Percentiles rank a stretch among this genome's conserved stretches.
Evolutionary conservation across 371 early-diverging fungal species (phyloP).

Genomic region (Encephalitozoon hellem): DNA sequence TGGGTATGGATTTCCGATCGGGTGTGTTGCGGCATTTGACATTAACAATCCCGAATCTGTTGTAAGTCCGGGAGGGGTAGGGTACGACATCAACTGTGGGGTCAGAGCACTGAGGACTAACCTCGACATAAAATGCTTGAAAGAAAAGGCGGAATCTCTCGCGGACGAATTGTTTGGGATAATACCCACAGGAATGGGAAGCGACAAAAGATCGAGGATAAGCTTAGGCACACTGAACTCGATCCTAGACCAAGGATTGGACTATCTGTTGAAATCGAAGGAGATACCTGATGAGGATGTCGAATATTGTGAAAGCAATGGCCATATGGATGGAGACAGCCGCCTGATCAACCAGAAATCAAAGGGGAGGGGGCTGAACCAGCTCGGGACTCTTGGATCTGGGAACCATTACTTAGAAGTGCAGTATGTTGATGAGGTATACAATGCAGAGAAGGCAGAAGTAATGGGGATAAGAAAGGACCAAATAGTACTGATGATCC

Average conservation of each 20-base stretch:
- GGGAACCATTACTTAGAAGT: conserved; percentile 63
- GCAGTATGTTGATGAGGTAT: conserved; percentile 54
- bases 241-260: conserved; percentile 42
- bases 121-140: conserved; percentile 1
- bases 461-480: conserved; percentile 40
- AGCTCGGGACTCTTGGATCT: conserved; percentile 57
- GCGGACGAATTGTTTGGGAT: conserved; percentile 10
- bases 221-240: neutral
- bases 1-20: conserved; percentile 61
- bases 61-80: conserved; percentile 57
- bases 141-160: neutral
- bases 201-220: neutral
- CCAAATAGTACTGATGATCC: conserved; percentile 54
- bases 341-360: conserved; percentile 46
- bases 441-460: conserved; percentile 33
- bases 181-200: conserved; percentile 38
- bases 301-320: conserved; percentile 49
- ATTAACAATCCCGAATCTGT: conserved; percentile 14
- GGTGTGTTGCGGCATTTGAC: conserved; percentile 52
- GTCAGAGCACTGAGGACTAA: conserved; percentile 55
- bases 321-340: conserved; percentile 32
- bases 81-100: conserved; percentile 62
- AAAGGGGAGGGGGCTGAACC: conserved; percentile 45
- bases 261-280: conserved; percentile 24
- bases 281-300: conserved; percentile 39